phyloP scores from a whole-genome alignment of 139 green algal species.

The Chlamydomonas schloesseri region DNA sequence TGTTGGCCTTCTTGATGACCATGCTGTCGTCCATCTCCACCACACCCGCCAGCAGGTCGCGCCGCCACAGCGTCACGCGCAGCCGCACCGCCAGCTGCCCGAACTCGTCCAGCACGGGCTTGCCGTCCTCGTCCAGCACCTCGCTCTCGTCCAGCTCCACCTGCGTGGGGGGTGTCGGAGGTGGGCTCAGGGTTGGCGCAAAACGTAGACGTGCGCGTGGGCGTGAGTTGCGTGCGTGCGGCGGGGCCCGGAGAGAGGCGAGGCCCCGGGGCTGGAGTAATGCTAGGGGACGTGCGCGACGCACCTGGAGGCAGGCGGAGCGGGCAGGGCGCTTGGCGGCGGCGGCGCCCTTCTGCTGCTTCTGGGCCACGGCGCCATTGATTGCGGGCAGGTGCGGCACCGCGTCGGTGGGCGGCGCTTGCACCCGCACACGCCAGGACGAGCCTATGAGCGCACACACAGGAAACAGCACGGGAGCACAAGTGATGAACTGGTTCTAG shows the following conservation, averaged over 20 bases:
- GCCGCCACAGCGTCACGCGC: conserved; percentile 40
- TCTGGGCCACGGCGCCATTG: neutral
- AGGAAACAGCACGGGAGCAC: neutral
- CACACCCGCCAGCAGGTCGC: conserved; percentile 33
- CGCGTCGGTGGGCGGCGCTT: neutral
- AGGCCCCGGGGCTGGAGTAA: too few species aligned
- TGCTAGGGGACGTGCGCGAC: too few species aligned
- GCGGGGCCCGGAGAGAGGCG: too few species aligned
- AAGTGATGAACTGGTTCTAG: too few species aligned
- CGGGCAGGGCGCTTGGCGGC: neutral
- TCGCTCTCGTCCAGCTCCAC: neutral
- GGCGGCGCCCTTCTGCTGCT: neutral
- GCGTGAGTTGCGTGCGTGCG: neutral
- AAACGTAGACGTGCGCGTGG: neutral
- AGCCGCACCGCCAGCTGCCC: neutral
- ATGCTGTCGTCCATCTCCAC: conserved; percentile 40
- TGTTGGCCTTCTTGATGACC: conserved; percentile 10
- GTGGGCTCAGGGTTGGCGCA: neutral
- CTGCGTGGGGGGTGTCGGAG: neutral
- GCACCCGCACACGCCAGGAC: conserved; percentile 11
- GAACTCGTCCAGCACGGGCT: too few species aligned
- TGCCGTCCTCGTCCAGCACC: neutral
- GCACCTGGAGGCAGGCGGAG: conserved; percentile 25
- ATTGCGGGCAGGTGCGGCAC: neutral
- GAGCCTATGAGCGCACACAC: conserved; percentile 9